Evolutionary conservation across 306 rosid genomes (phyloP), one percentile per base, ranked within the genome.

Genomic region (Canavalia ensiformis): DNA sequence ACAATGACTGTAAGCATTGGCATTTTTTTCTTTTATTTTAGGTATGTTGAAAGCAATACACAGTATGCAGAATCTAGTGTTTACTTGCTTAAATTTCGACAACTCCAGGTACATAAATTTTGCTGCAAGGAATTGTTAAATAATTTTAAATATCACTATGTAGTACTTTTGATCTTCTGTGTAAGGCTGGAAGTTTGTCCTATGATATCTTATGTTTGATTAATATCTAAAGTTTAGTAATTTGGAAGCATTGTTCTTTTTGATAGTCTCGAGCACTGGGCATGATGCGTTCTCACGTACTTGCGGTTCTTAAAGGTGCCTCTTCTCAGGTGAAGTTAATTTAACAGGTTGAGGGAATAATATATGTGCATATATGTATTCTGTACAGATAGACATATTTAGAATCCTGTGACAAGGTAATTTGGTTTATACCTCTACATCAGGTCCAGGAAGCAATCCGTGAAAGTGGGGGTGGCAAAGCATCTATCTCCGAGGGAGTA

Each of bases 51-150:
- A 80, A 92, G 85, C 88, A 96, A 90, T 85, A 96, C 93, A 56
- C 98, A 96, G 68, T 93, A 93, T 87, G 97, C 98, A 72, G 99
- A 96, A 87, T 96, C 98, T 79, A 90, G 92, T 82, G 97, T 96
- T 84, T 96, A 93, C 90, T 86, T 96, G 84, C 98, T 96, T 76
- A 96, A 96, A 74, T 96, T 96, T 88, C 91, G 97, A 76, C 98
- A 96, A 88, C 93, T 96, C 62, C 99, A 96, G 99, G 99, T 96
- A 86, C 12, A 7, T 51, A 56, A 82, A 10, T 39, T 62, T 25
- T 49, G 45, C 44, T 75, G 9, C 79, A 65, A 63, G 41, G 68
- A 35, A 47, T 57, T 81, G 79, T 79, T 60, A 37, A 74, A 77
- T 67, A 13, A 33, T 30, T 67, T 80, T 75, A 59, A 39, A 30